A percentile compares a stretch with the other conserved stretches of the same genome.
Evolutionary conservation across 805 yeast species (phyloP).

Genomic region (Peterozyma toletana): DNA sequence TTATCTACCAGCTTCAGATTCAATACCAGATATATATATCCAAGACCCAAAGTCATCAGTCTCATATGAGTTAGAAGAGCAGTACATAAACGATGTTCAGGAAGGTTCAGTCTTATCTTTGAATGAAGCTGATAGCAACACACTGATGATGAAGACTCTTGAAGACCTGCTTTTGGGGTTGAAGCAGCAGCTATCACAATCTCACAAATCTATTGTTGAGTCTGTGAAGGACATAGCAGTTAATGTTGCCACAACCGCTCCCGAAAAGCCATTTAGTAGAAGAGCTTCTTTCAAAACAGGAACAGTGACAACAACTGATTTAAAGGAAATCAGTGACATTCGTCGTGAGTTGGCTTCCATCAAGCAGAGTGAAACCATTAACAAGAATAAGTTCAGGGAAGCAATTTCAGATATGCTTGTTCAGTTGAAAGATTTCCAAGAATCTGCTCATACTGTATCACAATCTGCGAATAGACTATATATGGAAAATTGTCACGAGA

Average conservation of each 20-base stretch:
- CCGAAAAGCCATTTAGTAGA: background rate
- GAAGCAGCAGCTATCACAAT: constrained; percentile 17
- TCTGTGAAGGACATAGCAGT: constrained; percentile 2
- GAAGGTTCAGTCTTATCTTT: constrained; percentile 56
- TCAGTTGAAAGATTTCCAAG: constrained; percentile 46
- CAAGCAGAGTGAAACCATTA: constrained; percentile 44
- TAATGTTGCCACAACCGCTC: background rate
- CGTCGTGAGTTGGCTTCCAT: constrained; percentile 53
- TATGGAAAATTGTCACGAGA: constrained; percentile 69
- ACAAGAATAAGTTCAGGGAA: constrained; percentile 31
- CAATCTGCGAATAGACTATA: constrained; percentile 38
- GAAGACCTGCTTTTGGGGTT: constrained; percentile 19
- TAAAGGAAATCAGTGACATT: constrained; percentile 33
- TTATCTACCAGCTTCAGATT: constrained; percentile 62
- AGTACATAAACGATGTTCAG: constrained; percentile 45
- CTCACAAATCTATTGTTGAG: constrained; percentile 15
- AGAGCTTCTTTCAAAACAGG: constrained; percentile 10
- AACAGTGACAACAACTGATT: constrained; percentile 3
- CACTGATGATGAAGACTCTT: constrained; percentile 16
- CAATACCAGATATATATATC: constrained; percentile 75
- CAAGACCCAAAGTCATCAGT: constrained; percentile 53
- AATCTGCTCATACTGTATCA: constrained; percentile 30
- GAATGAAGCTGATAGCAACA: constrained; percentile 33
- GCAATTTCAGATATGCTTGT: constrained; percentile 35
- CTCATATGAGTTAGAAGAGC: constrained; percentile 77